These are phyloP conservation scores for Russula sp. DNA, from an alignment of 768 basidiomycete species.

Conservation along the genomic window DNA sequence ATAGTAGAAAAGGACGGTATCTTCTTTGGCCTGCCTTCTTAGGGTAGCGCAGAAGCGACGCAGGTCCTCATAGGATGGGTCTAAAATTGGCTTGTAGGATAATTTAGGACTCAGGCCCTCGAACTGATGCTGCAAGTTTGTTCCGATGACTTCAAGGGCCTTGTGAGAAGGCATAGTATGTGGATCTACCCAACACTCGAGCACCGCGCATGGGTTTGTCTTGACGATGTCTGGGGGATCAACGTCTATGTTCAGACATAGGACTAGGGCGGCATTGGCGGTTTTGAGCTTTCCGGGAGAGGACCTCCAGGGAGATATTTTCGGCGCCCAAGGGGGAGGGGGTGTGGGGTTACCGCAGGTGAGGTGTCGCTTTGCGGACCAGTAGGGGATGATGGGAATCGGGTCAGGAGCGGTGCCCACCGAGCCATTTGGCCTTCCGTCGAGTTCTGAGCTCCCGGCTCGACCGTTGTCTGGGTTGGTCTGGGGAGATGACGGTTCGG, in stretches of 20 bases:
- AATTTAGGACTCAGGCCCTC: conserved; percentile 94
- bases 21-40: conserved; percentile 87
- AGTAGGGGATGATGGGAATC: conserved; percentile 71
- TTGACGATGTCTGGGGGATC: conserved; percentile 98
- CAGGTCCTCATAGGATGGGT: conserved; percentile 92
- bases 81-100: conserved; percentile 89
- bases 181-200: conserved; percentile 98
- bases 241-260: conserved; percentile 96
- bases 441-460: conserved; percentile 36
- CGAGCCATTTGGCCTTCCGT: conserved; percentile 35
- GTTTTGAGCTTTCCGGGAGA: conserved; percentile 87
- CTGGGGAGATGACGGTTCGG: conserved; percentile 36
- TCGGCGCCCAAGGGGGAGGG: conserved; percentile 60
- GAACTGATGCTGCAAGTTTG: conserved; percentile 92
- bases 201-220: conserved; percentile 90
- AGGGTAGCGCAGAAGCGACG: conserved; percentile 80
- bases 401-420: conserved; percentile 38
- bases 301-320: conserved; percentile 75
- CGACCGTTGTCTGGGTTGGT: conserved; percentile 29
- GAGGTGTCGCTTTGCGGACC: conserved; percentile 86
- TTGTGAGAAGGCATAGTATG: conserved; percentile 88
- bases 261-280: conserved; percentile 78
- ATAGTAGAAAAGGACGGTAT: conserved; percentile 94
- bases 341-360: conserved; percentile 85
- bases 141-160: conserved; percentile 90